These are phyloP conservation scores for Dictyostelium capitatum DNA, from an alignment of 78 protist genomes.

Conservation along the genomic window DNA sequence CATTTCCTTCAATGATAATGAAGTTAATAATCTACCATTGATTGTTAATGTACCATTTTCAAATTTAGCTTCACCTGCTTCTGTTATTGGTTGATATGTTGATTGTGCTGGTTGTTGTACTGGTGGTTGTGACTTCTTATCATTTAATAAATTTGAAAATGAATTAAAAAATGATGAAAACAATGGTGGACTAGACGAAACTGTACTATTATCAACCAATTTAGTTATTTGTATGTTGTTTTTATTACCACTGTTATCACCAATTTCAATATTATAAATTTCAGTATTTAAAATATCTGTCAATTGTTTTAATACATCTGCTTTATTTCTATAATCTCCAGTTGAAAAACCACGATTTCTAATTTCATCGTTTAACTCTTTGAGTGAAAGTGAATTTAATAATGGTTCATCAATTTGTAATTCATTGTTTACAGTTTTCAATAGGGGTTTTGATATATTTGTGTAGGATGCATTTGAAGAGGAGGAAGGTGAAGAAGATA, in stretches of 20 bases:
- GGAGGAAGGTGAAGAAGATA: too few relatives aligned
- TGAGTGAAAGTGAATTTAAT: slow-evolving; percentile 1
- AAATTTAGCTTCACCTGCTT: neutral
- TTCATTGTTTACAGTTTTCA: neutral
- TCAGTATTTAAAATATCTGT: neutral
- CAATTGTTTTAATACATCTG: slow-evolving; percentile 1
- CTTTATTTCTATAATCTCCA: neutral
- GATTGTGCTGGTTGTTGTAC: neutral
- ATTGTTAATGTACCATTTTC: neutral
- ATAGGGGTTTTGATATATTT: neutral
- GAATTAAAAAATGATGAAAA: neutral
- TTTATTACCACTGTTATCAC: neutral
- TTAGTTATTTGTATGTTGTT: slow-evolving; percentile 4
- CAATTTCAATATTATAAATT: slow-evolving; percentile 7
- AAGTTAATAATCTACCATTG: neutral
- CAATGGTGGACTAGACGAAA: neutral
- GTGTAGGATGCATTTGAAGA: too few relatives aligned
- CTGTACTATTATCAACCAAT: neutral
- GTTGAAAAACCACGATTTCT: neutral
- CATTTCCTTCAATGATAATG: neutral
- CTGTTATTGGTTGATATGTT: slow-evolving; percentile 1
- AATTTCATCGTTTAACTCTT: slow-evolving; percentile 1
- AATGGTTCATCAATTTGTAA: neutral
- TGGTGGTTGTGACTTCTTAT: neutral
- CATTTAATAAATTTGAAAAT: neutral